Base-by-base conservation (phyloP, 208 protist genomes). In the Strigomonas culicis region DNA sequence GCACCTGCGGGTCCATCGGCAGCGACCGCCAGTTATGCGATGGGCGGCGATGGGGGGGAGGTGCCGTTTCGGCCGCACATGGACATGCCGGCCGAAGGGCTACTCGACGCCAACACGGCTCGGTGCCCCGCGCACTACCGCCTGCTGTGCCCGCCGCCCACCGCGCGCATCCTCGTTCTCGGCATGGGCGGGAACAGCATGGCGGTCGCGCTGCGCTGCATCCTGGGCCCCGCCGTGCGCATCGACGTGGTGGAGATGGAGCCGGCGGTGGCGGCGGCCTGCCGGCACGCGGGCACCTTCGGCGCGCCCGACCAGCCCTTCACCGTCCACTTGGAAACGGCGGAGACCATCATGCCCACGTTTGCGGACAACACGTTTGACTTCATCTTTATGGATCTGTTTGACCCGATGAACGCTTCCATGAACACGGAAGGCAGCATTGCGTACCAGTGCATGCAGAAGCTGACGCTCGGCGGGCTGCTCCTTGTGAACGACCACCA, bases 171-270 rank as follows among this genome's bases (percentile, higher is more conserved):
- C 6, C 52, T 93, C 1, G 64, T 93, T 4, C 75, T 93, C 8
- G 86, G 86, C 43, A 93, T 93, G 86, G 86, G 86, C 49, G 86
- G 86, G 27, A 93, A 93, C 71, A 93, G 82, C 67, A 93, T 93
- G 73, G 86, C 79, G 0, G 55, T 77, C 0, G 70, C 79, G 19
- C 68, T 93, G 15, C 82, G 86, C 28, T 17, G 66, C 36, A 58
- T 89, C 22, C 64, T 93, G 7, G 86, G 86, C 4, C 46, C 61
- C 2, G 49, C 59, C 0, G 82, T 74, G 3, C 34, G 75, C 10
- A 72, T 93, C 21, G 70, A 87, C 55, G 62, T 90, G 21, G 78
- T 86, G 21, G 86, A 93, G 51, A 78, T 93, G 13, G 86, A 93
- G 63, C 71, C 77, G 39, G 73, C 82, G 3, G 82, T 93, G 19